Percentiles rank a stretch among this genome's conserved stretches.
Evolutionary conservation across 2,329 filamentous ascomycete genomes (phyloP).

Genomic region (Fusarium abutilonis): DNA sequence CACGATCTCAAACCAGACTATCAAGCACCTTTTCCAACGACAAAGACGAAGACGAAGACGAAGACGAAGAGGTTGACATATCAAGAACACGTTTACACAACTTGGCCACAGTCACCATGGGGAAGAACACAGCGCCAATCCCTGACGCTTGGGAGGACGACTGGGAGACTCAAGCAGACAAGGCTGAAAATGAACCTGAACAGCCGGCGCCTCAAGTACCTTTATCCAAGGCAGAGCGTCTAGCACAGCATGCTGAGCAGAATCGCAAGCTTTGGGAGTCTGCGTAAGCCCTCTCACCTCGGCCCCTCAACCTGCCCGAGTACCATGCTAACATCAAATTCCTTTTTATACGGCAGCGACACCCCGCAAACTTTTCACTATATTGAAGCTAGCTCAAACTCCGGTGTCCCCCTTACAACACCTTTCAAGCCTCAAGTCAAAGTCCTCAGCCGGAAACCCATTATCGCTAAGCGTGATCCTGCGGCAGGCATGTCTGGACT

Average conservation of each 20-base stretch:
- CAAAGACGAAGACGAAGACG: slow-evolving; percentile 35
- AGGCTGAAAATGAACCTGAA: slow-evolving; percentile 50
- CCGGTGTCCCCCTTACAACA: slow-evolving; percentile 64
- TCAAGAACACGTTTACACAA: neutral
- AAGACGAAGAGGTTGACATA: slow-evolving; percentile 32
- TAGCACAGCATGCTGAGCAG: slow-evolving; percentile 81
- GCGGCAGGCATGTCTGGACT: slow-evolving; percentile 59
- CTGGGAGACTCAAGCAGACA: slow-evolving; percentile 84
- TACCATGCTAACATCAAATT: slow-evolving; percentile 15
- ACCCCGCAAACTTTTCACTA: slow-evolving; percentile 79
- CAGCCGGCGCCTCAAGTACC: slow-evolving; percentile 51
- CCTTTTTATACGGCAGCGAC: slow-evolving; percentile 63
- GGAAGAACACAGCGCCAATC: slow-evolving; percentile 57
- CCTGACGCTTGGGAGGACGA: slow-evolving; percentile 91
- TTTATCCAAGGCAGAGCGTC: slow-evolving; percentile 78
- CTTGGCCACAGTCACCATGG: slow-evolving; percentile 52
- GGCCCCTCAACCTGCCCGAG: neutral
- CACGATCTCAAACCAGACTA: slow-evolving; percentile 24
- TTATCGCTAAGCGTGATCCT: slow-evolving; percentile 67
- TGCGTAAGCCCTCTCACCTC: slow-evolving; percentile 66
- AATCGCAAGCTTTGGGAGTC: slow-evolving; percentile 91
- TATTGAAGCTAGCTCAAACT: slow-evolving; percentile 69
- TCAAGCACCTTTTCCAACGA: slow-evolving; percentile 26
- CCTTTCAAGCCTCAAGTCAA: slow-evolving; percentile 84
- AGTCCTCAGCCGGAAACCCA: slow-evolving; percentile 84